Conservation (phyloP, 2,329 filamentous ascomycete genomes). For the Colletotrichum acutatum region DNA sequence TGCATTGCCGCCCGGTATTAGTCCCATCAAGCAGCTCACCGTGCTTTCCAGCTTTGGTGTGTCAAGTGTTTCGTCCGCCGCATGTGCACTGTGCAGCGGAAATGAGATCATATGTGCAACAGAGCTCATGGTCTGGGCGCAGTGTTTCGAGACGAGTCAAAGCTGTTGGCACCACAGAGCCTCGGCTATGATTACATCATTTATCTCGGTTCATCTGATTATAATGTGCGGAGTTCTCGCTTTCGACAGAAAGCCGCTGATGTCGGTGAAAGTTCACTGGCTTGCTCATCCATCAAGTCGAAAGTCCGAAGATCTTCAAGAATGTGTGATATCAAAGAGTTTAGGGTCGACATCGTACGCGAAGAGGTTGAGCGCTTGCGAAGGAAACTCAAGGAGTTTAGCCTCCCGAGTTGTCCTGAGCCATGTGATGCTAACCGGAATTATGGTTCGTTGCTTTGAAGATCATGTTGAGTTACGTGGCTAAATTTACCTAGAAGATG, state of each 20-base stretch:
- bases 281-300: too few species aligned
- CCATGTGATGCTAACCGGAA: not conserved
- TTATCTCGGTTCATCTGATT: constrained; percentile 9
- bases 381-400: constrained; percentile 1
- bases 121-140: not conserved
- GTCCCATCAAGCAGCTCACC: too few species aligned
- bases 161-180: not conserved
- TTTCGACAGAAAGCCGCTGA: too few species aligned
- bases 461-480: not conserved
- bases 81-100: not conserved
- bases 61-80: not conserved
- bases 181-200: constrained; percentile 3
- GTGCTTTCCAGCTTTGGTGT: not conserved
- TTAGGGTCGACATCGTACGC: not conserved
- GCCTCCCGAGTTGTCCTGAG: not conserved
- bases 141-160: not conserved
- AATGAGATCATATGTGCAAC: not conserved
- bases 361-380: not conserved
- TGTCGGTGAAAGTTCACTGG: too few species aligned
- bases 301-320: not conserved
- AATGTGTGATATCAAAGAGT: constrained; percentile 17
- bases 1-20: not conserved
- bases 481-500: not conserved
- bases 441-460: not conserved
- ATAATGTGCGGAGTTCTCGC: not conserved